phyloP scores from a whole-genome alignment of 495 filamentous ascomycete species.

The Aspergillus nidulans region DNA sequence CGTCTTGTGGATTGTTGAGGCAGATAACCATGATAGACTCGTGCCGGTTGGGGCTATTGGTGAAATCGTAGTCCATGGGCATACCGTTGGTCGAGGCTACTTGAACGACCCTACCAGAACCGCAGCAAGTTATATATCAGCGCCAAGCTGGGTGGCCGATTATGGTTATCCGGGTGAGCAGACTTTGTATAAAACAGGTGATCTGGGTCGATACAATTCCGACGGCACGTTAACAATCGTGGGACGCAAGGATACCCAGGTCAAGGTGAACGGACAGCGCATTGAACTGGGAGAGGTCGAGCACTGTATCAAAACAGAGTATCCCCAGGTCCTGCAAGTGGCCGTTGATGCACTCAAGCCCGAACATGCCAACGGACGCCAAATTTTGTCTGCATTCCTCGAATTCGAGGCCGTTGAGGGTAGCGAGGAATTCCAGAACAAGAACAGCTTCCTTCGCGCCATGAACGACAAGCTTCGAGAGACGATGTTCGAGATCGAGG shows the following conservation, averaged over 20 bases:
- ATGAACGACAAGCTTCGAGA: neutral
- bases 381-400: no score
- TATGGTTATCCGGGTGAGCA: no score
- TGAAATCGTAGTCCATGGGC: neutral
- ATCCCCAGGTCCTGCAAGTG: no score
- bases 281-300: constrained; percentile 33
- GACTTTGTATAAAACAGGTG: constrained; percentile 11
- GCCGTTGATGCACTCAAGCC: no score
- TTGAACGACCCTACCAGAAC: neutral
- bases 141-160: neutral
- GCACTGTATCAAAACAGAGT: constrained; percentile 5
- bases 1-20: no score
- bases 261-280: constrained; percentile 15
- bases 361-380: no score
- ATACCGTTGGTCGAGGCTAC: neutral
- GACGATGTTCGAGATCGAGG: neutral
- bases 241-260: constrained; percentile 32
- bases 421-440: no score
- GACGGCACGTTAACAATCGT: constrained; percentile 36
- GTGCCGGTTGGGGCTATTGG: neutral
- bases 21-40: no score
- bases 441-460: neutral
- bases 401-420: no score
- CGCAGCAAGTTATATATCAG: neutral
- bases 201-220: constrained; percentile 25